Percentiles rank a stretch among this genome's conserved stretches.
phyloP scores from a whole-genome alignment of 805 yeast genomes.

The Ogataea angusta region DNA sequence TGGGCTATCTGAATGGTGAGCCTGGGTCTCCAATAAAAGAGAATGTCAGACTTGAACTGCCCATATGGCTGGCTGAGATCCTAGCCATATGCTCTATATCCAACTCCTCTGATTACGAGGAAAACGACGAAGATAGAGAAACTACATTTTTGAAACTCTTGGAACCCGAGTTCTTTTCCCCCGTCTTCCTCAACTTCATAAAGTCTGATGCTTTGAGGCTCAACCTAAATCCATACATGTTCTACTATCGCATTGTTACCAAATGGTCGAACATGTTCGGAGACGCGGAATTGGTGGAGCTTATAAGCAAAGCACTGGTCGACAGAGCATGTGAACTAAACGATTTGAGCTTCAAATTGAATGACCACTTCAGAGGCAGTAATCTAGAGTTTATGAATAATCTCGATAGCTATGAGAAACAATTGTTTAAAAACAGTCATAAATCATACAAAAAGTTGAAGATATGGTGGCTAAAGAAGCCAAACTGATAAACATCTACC shows the following conservation, averaged over 20 bases:
- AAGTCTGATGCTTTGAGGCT: conserved; percentile 49
- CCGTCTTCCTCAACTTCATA: conserved; percentile 74
- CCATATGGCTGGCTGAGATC: conserved; percentile 84
- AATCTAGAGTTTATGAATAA: conserved; percentile 51
- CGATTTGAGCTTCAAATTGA: conserved; percentile 54
- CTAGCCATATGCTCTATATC: conserved; percentile 51
- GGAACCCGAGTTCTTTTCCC: conserved; percentile 66
- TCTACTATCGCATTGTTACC: conserved; percentile 63
- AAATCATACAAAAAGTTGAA: conserved; percentile 34
- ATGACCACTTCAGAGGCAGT: conserved; percentile 26
- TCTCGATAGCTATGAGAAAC: conserved; percentile 75
- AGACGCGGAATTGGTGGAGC: conserved; percentile 58
- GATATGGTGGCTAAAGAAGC: conserved; percentile 22
- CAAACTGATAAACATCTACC: neutral
- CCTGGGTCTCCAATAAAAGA: conserved; percentile 59
- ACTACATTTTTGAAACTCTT: conserved; percentile 61
- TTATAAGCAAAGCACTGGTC: conserved; percentile 47
- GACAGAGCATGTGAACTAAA: conserved; percentile 68
- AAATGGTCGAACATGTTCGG: conserved; percentile 75
- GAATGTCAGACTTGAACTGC: conserved; percentile 70
- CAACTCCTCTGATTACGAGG: conserved; percentile 28
- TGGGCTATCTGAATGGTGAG: conserved; percentile 83
- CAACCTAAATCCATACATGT: conserved; percentile 24
- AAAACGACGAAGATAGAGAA: conserved; percentile 31
- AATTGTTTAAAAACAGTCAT: conserved; percentile 50